Evolutionary conservation across 345 rosid species (phyloP).

Genomic region (Excoecaria cochinchinensis): DNA sequence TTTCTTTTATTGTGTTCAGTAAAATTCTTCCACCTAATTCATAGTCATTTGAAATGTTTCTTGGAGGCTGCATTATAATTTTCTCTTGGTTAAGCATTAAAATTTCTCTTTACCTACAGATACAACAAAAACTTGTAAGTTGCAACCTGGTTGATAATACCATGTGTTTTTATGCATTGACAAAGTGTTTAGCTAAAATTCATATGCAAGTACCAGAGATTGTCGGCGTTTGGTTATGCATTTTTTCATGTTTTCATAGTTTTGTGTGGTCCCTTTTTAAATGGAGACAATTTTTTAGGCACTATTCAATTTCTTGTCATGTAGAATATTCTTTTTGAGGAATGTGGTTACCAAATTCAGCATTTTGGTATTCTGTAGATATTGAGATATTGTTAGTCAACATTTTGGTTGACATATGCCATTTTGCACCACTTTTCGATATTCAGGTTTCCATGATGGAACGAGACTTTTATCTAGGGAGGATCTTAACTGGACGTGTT

Average conservation of each 20-base stretch:
- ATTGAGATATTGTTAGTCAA: not conserved
- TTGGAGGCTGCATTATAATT: not conserved
- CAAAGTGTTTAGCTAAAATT: too few relatives aligned
- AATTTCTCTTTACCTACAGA: too few relatives aligned
- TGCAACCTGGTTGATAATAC: too few relatives aligned
- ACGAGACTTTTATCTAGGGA: slow-evolving; percentile 80
- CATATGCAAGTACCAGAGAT: not conserved
- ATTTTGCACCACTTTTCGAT: not conserved
- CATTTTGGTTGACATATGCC: not conserved
- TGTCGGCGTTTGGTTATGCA: not conserved
- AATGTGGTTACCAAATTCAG: too few relatives aligned
- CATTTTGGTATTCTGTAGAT: not conserved
- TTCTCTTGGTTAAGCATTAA: too few relatives aligned
- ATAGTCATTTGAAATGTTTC: not conserved
- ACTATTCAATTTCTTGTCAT: not conserved
- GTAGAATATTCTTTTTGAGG: not conserved
- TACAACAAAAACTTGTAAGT: too few relatives aligned
- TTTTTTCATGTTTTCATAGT: not conserved
- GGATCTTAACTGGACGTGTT: slow-evolving; percentile 90
- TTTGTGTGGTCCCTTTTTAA: not conserved
- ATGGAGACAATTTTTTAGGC: not conserved
- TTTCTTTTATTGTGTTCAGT: not conserved
- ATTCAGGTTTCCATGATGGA: slow-evolving; percentile 99
- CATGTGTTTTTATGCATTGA: too few relatives aligned
- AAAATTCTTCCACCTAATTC: not conserved